phyloP scores from a whole-genome alignment of 306 rosid genomes.

The Pachyrhizus erosus region DNA sequence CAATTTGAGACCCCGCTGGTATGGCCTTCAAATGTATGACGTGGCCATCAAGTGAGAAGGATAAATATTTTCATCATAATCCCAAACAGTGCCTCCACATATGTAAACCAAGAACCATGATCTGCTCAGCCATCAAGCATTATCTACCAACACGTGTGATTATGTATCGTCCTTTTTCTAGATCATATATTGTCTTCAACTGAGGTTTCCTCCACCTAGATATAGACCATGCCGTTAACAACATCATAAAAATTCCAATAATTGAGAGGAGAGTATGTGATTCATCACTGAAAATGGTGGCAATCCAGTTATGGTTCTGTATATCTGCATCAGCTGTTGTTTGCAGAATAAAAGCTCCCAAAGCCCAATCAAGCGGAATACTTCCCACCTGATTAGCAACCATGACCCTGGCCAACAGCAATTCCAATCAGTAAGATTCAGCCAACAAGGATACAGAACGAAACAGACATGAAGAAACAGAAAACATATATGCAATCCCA shows the following conservation, averaged over 20 bases:
- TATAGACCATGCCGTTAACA: conserved; percentile 86
- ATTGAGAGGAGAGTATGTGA: conserved; percentile 64
- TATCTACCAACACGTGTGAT: conserved; percentile 67
- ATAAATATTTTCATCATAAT: conserved; percentile 36
- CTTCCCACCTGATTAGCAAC: conserved; percentile 79
- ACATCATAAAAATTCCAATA: conserved; percentile 59
- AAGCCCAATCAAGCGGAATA: conserved; percentile 95
- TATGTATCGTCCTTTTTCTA: conserved; percentile 90
- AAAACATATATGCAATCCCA: neutral
- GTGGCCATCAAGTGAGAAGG: conserved; percentile 37
- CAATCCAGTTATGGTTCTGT: conserved; percentile 60
- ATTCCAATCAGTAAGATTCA: conserved; percentile 41
- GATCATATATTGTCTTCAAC: conserved; percentile 86
- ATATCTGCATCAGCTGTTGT: conserved; percentile 58
- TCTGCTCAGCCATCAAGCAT: conserved; percentile 40
- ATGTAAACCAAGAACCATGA: conserved; percentile 31
- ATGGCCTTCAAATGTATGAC: conserved; percentile 30
- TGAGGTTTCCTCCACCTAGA: conserved; percentile 91
- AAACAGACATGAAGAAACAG: conserved; percentile 20
- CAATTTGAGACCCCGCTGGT: conserved; percentile 41
- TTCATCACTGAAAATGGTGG: conserved; percentile 56
- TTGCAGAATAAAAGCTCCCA: conserved; percentile 96
- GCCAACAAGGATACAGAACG: conserved; percentile 23
- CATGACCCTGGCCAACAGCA: conserved; percentile 62
- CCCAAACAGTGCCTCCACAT: conserved; percentile 38